Percentiles rank a stretch among this genome's conserved stretches.
phyloP scores from a whole-genome alignment of 345 rosid species.

The Salix brachista region DNA sequence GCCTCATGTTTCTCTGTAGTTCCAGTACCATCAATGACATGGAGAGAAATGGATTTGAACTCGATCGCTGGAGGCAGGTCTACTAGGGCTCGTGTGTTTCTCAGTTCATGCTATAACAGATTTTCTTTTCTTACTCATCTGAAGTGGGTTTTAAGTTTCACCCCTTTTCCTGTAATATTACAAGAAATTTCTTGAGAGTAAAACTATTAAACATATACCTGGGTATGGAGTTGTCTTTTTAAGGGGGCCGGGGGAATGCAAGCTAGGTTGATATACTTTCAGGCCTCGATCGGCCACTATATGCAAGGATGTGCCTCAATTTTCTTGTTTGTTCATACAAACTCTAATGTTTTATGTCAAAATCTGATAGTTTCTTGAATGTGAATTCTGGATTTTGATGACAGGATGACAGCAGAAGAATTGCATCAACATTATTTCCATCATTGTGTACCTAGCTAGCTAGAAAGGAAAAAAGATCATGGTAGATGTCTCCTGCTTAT shows the following conservation, averaged over 20 bases:
- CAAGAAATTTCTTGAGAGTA: neutral
- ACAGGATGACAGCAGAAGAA: slow-evolving; percentile 84
- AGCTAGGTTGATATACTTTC: neutral
- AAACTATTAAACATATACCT: neutral
- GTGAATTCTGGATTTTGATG: slow-evolving; percentile 22
- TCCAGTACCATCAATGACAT: slow-evolving; percentile 62
- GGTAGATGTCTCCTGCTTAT: slow-evolving; percentile 35
- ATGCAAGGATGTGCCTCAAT: neutral
- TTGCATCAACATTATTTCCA: slow-evolving; percentile 72
- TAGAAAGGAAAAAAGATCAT: slow-evolving; percentile 76
- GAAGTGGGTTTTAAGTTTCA: no score
- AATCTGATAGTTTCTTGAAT: neutral
- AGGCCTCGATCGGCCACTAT: neutral
- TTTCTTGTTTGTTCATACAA: neutral
- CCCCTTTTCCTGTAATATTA: no score
- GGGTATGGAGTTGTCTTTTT: neutral
- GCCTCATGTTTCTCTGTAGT: slow-evolving; percentile 83
- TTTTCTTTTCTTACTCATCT: neutral
- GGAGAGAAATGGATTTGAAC: slow-evolving; percentile 74
- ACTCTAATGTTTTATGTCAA: neutral
- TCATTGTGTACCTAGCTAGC: slow-evolving; percentile 49
- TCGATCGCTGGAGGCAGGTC: slow-evolving; percentile 43
- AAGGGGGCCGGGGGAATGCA: neutral
- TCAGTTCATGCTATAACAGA: neutral
- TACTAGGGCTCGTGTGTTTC: slow-evolving; percentile 47